These are phyloP conservation scores for Jackrogersella multiformis DNA, from an alignment of 495 filamentous ascomycete genomes.

Conservation along the genomic window DNA sequence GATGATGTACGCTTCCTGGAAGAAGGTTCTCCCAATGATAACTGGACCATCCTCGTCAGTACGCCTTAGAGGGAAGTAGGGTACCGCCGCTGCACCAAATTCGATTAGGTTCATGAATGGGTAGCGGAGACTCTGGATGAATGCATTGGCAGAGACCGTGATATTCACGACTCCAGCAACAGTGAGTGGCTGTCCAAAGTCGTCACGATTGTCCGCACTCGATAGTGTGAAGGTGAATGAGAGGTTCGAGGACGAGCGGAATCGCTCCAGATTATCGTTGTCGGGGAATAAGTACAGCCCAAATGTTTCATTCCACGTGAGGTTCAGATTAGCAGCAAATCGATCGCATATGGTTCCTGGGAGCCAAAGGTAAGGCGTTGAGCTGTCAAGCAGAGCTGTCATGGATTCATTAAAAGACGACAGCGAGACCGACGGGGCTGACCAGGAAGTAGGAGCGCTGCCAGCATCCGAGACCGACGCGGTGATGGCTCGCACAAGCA, in stretches of 20 bases:
- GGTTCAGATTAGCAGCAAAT: constrained; percentile 67
- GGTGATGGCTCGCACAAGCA: constrained; percentile 65
- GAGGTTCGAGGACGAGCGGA: constrained; percentile 54
- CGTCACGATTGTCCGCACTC: constrained; percentile 56
- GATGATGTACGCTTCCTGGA: constrained; percentile 75
- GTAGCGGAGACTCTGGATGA: constrained; percentile 66
- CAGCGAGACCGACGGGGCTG: constrained; percentile 49
- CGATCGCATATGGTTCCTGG: constrained; percentile 67
- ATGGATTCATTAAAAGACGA: constrained; percentile 57
- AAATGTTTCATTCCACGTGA: constrained; percentile 64
- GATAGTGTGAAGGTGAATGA: constrained; percentile 70
- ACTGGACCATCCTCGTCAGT: constrained; percentile 62
- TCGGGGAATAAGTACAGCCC: constrained; percentile 54
- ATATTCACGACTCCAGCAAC: constrained; percentile 65
- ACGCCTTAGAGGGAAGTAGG: constrained; percentile 70
- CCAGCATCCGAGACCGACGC: constrained; percentile 54
- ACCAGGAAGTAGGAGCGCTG: constrained; percentile 55
- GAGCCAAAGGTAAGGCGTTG: constrained; percentile 74
- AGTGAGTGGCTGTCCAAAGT: constrained; percentile 54
- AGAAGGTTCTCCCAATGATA: constrained; percentile 73
- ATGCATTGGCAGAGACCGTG: constrained; percentile 69
- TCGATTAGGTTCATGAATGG: constrained; percentile 62
- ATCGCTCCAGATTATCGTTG: constrained; percentile 47
- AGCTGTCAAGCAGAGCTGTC: constrained; percentile 69
- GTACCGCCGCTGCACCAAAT: constrained; percentile 54